Percentiles rank a stretch among this genome's conserved stretches.
Evolutionary conservation across 495 filamentous ascomycete genomes (phyloP).

Genomic region (Mytilinidion resinicola): DNA sequence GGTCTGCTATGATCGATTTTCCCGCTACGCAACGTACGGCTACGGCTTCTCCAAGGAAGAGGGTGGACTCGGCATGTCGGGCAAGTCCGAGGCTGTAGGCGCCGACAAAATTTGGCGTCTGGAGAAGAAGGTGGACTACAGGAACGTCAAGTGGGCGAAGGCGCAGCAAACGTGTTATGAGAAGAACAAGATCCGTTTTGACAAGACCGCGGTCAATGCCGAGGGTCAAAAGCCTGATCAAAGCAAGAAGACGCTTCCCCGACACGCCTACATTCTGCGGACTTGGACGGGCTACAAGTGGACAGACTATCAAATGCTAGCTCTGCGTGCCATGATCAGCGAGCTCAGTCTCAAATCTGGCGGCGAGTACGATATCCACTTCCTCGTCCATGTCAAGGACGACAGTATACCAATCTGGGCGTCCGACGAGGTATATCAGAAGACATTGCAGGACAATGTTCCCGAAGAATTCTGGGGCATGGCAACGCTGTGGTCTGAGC

Average conservation of each 20-base stretch:
- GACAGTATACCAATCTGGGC: conserved; percentile 48
- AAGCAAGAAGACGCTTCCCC: conserved; percentile 31
- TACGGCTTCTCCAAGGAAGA: conserved; percentile 35
- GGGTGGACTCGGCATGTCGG: conserved; percentile 35
- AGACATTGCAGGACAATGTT: conserved; percentile 45
- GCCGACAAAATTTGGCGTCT: conserved; percentile 32
- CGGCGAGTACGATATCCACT: conserved; percentile 53
- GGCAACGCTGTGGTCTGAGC: conserved; percentile 50
- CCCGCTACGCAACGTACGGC: conserved; percentile 37
- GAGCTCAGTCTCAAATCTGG: conserved; percentile 50
- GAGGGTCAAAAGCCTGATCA: conserved; percentile 10
- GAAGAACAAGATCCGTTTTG: conserved; percentile 39
- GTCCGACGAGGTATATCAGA: conserved; percentile 43
- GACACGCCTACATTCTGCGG: conserved; percentile 38
- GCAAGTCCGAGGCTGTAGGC: conserved; percentile 31
- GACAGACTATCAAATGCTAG: conserved; percentile 35
- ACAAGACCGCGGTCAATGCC: conserved; percentile 13
- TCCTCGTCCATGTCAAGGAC: conserved; percentile 55
- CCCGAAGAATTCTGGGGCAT: conserved; percentile 52
- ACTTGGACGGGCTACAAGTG: conserved; percentile 39
- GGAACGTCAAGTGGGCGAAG: conserved; percentile 32
- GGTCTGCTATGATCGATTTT: conserved; percentile 40
- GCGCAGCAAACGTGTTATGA: conserved; percentile 36
- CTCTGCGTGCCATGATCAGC: conserved; percentile 50
- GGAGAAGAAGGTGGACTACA: conserved; percentile 34